phyloP scores from a whole-genome alignment of 768 basidiomycete genomes.

The Leucosporidium yakuticum region DNA sequence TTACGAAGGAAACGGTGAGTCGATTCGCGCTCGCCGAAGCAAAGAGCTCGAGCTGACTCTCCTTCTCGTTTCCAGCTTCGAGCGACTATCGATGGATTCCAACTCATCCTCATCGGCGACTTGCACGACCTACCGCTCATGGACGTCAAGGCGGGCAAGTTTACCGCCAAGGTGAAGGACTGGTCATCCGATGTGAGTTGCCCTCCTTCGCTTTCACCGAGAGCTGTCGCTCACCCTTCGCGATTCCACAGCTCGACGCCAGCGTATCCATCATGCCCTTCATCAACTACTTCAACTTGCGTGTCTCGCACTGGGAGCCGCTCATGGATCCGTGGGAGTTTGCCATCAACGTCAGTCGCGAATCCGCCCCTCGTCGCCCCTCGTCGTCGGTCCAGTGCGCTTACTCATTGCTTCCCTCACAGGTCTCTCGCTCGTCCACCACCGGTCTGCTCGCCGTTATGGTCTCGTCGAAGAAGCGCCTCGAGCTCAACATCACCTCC shows the following conservation, averaged over 20 bases:
- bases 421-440: conserved; percentile 28
- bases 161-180: conserved; percentile 73
- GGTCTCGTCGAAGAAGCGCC: conserved; percentile 66
- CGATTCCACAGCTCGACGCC: conserved; percentile 61
- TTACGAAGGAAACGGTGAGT: conserved; percentile 32
- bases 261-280: conserved; percentile 72
- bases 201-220: not conserved
- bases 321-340: conserved; percentile 95
- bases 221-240: not conserved
- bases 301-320: conserved; percentile 98
- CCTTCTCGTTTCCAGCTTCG: conserved; percentile 14
- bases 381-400: not conserved
- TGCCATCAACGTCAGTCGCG: conserved; percentile 55
- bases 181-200: conserved; percentile 81
- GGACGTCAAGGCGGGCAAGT: conserved; percentile 78
- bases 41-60: not conserved
- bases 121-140: conserved; percentile 90
- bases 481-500: conserved; percentile 85
- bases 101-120: conserved; percentile 88
- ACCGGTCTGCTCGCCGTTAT: conserved; percentile 51
- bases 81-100: conserved; percentile 82
- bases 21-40: not conserved
- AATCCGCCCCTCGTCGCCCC: not conserved
- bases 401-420: not conserved
- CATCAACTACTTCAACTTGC: conserved; percentile 93